Conservation (phyloP, 2,329 filamentous ascomycete genomes). For the Verticillium klebahnii region DNA sequence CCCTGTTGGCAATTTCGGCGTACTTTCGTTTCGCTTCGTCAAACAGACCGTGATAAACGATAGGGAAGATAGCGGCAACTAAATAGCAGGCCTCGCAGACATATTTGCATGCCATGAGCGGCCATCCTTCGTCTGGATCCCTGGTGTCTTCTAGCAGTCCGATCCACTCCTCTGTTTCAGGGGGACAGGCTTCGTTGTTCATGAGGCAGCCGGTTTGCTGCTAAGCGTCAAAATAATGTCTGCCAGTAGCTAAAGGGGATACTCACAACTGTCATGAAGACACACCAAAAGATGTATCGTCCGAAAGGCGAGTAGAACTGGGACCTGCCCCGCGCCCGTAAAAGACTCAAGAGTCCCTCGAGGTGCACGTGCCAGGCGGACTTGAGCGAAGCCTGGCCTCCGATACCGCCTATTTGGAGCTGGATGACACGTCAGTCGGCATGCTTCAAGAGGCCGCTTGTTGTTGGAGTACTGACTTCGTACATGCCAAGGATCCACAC, state of each 20-base stretch:
- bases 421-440: constrained; percentile 6
- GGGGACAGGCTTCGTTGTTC: constrained; percentile 24
- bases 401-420: constrained; percentile 32
- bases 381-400: constrained; percentile 12
- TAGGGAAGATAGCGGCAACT: constrained; percentile 5
- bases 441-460: background rate
- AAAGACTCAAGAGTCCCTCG: constrained; percentile 28
- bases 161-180: constrained; percentile 31
- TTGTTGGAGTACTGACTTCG: constrained; percentile 21
- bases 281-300: constrained; percentile 31
- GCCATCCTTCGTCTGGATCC: background rate
- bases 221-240: constrained; percentile 1
- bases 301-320: constrained; percentile 17
- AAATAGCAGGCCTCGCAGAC: constrained; percentile 5
- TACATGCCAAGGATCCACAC: constrained; percentile 36
- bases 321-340: constrained; percentile 25
- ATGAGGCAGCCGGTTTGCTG: constrained; percentile 33
- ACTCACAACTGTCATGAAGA: constrained; percentile 32
- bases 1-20: constrained; percentile 12
- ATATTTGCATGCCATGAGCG: constrained; percentile 1
- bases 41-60: background rate
- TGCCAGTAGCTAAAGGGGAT: constrained; percentile 1
- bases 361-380: constrained; percentile 33
- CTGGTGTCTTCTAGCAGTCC: constrained; percentile 16
- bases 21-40: constrained; percentile 4